Percentiles rank a stretch among this genome's conserved stretches.
These are phyloP conservation scores for Neofusicoccum cordaticola DNA, from an alignment of 2,329 filamentous ascomycete genomes.

Conservation along the genomic window DNA sequence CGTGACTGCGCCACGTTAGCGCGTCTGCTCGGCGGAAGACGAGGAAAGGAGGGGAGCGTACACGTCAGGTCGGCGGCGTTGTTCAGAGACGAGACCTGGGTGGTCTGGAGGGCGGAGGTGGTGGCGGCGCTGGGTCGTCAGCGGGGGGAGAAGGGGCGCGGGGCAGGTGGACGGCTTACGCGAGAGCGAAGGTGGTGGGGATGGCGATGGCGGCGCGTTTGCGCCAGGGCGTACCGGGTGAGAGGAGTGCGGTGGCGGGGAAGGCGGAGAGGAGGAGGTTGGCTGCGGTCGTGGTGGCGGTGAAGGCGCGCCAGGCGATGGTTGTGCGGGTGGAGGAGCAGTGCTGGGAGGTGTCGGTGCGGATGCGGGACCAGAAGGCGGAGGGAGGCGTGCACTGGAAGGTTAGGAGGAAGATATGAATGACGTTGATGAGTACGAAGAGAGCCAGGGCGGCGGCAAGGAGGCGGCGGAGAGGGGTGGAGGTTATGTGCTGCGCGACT, in stretches of 20 bases:
- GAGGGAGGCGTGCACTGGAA: slow-evolving; percentile 4
- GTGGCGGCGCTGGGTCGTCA: background rate
- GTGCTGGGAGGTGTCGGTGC: background rate
- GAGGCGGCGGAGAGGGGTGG: background rate
- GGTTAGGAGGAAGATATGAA: background rate
- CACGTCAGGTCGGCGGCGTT: slow-evolving; percentile 1
- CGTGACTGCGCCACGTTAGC: background rate
- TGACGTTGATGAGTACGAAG: background rate
- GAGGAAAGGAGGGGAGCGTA: background rate
- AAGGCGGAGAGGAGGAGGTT: background rate
- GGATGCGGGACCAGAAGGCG: slow-evolving; percentile 10
- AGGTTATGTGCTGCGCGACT: background rate
- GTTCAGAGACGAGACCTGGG: background rate
- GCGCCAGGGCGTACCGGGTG: background rate
- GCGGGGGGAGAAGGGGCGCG: no score
- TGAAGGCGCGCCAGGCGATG: background rate
- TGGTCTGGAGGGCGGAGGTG: background rate
- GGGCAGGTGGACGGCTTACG: background rate
- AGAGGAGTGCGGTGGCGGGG: background rate
- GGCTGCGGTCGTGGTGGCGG: background rate
- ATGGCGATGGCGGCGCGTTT: background rate
- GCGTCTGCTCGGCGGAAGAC: no score
- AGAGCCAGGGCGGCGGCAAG: background rate
- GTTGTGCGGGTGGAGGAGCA: background rate
- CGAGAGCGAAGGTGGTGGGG: background rate